Conservation (phyloP, 345 rosid genomes). For the Rhodomyrtus tomentosa region DNA sequence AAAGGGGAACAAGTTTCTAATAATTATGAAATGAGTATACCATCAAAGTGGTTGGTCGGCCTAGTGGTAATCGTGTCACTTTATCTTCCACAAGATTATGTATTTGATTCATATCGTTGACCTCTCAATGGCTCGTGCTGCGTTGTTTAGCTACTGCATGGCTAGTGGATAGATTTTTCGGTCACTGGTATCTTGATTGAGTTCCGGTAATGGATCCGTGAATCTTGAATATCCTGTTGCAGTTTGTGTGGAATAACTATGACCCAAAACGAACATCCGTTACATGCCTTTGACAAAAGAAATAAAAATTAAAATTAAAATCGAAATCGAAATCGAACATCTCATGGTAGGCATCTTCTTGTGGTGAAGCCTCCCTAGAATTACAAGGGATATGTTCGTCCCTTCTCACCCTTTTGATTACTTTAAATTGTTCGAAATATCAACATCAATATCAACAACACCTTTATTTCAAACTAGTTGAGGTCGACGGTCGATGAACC, state of each 20-base stretch:
- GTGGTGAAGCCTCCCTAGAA: too few relatives aligned
- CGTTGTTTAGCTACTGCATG: rapidly evolving
- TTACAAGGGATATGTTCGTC: too few relatives aligned
- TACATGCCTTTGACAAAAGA: too few relatives aligned
- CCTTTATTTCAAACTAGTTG: too few relatives aligned
- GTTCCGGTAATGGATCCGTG: rapidly evolving
- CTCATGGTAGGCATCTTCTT: too few relatives aligned
- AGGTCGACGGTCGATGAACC: too few relatives aligned
- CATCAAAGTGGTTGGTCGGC: not conserved
- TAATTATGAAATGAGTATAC: not conserved
- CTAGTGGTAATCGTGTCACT: rapidly evolving
- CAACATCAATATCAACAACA: too few relatives aligned
- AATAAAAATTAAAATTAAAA: too few relatives aligned
- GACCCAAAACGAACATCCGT: not conserved
- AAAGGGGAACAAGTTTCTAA: not conserved
- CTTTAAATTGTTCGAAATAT: too few relatives aligned
- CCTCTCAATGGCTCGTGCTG: rapidly evolving
- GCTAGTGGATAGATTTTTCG: not conserved
- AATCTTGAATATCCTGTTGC: not conserved
- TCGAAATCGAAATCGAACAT: too few relatives aligned
- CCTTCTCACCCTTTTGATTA: too few relatives aligned
- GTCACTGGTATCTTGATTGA: too few relatives aligned
- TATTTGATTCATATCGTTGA: not conserved
- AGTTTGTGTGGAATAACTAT: not conserved
- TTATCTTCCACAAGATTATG: not conserved